A percentile compares a stretch with the other conserved stretches of the same genome.
Evolutionary conservation across 2,329 filamentous ascomycete species (phyloP).

Genomic region (Capronia coronata): DNA sequence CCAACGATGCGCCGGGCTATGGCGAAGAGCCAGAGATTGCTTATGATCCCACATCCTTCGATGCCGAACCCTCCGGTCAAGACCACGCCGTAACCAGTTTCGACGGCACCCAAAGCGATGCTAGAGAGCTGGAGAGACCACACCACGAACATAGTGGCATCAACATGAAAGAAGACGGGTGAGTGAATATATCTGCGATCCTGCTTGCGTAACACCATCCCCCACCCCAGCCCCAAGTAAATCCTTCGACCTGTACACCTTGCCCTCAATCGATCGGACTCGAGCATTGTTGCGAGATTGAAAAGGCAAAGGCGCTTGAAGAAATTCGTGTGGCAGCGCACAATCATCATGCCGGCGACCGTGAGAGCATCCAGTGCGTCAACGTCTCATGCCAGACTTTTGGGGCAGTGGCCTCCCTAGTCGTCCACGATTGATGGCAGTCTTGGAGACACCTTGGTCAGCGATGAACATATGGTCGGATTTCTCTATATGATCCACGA

Average conservation of each 20-base stretch:
- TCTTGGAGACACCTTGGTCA: not conserved
- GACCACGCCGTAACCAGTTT: conserved; percentile 24
- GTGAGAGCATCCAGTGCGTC: not conserved
- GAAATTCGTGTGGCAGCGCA: not conserved
- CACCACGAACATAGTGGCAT: conserved; percentile 44
- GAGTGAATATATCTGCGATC: conserved; percentile 47
- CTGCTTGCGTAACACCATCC: conserved; percentile 22
- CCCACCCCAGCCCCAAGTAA: conserved; percentile 5
- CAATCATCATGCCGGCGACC: not conserved
- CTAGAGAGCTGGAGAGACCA: conserved; percentile 34
- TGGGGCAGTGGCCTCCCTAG: not conserved
- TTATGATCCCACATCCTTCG: conserved; percentile 30
- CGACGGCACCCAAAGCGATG: conserved; percentile 32
- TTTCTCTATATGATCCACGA: not conserved
- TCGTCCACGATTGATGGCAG: not conserved
- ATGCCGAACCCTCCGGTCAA: conserved; percentile 28
- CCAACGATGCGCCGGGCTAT: conserved; percentile 26
- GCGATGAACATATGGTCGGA: not conserved
- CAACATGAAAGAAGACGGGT: conserved; percentile 87
- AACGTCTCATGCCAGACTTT: not conserved
- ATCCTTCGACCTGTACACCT: not conserved
- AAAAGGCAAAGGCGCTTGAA: not conserved
- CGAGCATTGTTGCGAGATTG: not conserved
- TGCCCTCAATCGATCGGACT: no score
- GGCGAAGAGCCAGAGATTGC: conserved; percentile 30